Evolutionary conservation across 2,329 filamentous ascomycete species (phyloP).

Genomic region (Madurella fahalii): DNA sequence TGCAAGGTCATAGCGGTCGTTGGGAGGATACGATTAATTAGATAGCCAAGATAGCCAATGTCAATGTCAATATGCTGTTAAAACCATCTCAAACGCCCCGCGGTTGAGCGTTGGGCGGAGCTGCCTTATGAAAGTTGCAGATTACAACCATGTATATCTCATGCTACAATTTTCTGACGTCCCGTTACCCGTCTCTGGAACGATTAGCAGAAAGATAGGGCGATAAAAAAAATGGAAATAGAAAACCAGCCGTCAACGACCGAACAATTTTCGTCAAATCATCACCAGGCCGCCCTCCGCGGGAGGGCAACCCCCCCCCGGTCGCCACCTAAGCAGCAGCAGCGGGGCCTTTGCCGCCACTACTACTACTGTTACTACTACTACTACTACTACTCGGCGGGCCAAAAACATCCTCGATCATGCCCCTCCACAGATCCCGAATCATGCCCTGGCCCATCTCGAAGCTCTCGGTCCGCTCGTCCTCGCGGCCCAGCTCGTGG

Average conservation of each 20-base stretch:
- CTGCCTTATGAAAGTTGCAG: background rate
- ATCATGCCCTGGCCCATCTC: constrained; percentile 44
- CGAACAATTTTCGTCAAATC: background rate
- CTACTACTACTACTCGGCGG: background rate
- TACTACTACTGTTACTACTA: constrained; percentile 15
- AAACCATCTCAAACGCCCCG: constrained; percentile 1
- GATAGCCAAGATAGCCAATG: background rate
- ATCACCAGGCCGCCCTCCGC: background rate
- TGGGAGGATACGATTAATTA: background rate
- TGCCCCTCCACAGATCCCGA: constrained; percentile 51
- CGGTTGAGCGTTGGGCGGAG: constrained; percentile 3
- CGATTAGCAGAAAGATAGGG: background rate
- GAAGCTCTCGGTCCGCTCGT: constrained; percentile 12
- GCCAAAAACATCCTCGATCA: constrained; percentile 48
- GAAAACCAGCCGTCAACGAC: background rate
- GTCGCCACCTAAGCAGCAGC: constrained; percentile 24
- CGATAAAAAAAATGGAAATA: background rate
- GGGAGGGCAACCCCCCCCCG: too few relatives aligned
- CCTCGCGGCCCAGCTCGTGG: constrained; percentile 33
- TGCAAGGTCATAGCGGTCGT: too few relatives aligned
- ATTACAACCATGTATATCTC: background rate
- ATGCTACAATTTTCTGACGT: background rate
- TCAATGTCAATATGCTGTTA: background rate
- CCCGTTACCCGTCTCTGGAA: background rate
- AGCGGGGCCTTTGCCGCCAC: constrained; percentile 20